Evolutionary conservation across 345 rosid genomes (phyloP).

Genomic region (Syzygium grande): DNA sequence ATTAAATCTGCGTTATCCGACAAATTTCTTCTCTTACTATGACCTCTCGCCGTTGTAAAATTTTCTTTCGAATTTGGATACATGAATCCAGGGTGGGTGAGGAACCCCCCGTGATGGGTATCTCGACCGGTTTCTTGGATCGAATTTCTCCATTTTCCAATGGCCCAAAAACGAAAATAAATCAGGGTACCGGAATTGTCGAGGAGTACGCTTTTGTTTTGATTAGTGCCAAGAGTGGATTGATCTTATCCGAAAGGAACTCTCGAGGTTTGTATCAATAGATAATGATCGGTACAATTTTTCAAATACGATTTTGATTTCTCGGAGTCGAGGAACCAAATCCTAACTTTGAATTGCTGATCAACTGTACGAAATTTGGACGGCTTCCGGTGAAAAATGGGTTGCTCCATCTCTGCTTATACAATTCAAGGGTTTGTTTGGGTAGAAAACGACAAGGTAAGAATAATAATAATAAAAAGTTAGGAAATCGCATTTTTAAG

Average conservation of each 20-base stretch:
- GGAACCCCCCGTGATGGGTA: not conserved
- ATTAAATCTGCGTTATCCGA: not conserved
- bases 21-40: not conserved
- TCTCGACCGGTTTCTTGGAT: not conserved
- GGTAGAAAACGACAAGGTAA: not conserved
- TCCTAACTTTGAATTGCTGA: not conserved
- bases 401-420: not conserved
- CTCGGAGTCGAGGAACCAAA: not conserved
- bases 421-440: not conserved
- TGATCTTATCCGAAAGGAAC: not conserved
- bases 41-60: not conserved
- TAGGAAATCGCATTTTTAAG: too few species aligned
- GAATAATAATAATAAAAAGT: not conserved
- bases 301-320: not conserved
- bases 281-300: not conserved
- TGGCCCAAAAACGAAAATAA: not conserved
- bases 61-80: not conserved
- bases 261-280: not conserved
- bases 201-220: not conserved
- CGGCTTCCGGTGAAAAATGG: not conserved
- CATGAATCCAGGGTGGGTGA: not conserved
- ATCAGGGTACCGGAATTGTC: not conserved
- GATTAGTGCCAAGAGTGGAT: not conserved
- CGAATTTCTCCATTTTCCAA: not conserved
- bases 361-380: not conserved